Evolutionary conservation across 2,329 filamentous ascomycete species (phyloP), one percentile per base, ranked within the genome.

Genomic region (Sporothrix luriei): DNA sequence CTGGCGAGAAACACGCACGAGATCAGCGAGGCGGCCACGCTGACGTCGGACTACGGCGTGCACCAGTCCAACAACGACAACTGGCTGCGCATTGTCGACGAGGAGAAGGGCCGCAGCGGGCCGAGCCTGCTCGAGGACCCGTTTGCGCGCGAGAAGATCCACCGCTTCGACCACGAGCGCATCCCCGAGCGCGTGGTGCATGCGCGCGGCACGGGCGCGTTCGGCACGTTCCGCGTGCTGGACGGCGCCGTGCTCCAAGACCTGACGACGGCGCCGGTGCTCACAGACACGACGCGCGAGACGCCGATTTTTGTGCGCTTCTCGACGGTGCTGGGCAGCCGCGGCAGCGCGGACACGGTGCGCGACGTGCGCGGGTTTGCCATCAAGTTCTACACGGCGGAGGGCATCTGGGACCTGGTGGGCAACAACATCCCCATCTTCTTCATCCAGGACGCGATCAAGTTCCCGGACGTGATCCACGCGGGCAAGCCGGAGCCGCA

Each of bases 311-410:
- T 92, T 75, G 75, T 91, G 19, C 88, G 91, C 0, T 94, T 95
- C 78, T 94, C 91, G 0, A 94, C 92, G 0, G 91, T 92, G 0
- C 83, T 91, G 1, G 91, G 90, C 7, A 91, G 88, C 76, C 85
- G 88, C 46, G 92, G 91, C 14, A 91, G 89, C 66, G 90, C 91
- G 6, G 92, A 95, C 76, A 94, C 91, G 0, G 91, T 93, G 0
- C 87, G 92, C n/a, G 91, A 95, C 81, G 90, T 93, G 2, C 87
- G 91, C 49, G 91, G 92, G 1, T 95, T 94, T 73, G 91, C 91
- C 0, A 79, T 92, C 72, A 92, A 92, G 78, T 88, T 92, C 75
- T 93, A 93, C 76, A 93, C 91, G 0, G 81, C 90, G 0, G 91
- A 94, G 75, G 91, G 91, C 4, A 93, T 91, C 74, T 92, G 89